phyloP scores from a whole-genome alignment of 177 flowering plant species.

The Vitis hybrid region DNA sequence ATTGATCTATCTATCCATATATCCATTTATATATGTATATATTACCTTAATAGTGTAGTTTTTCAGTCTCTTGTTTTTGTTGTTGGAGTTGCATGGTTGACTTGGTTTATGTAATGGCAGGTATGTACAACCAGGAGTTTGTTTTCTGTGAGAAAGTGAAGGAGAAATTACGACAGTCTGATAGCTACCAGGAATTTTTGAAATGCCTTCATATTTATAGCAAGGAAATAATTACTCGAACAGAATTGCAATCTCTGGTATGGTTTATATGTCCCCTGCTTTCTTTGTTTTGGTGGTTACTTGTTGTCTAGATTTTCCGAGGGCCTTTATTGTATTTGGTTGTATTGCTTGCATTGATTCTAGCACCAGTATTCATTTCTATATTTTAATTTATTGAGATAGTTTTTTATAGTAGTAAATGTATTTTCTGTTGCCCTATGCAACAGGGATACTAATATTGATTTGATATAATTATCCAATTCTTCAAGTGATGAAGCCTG shows the following conservation, averaged over 20 bases:
- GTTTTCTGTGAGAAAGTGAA: slow-evolving; percentile 79
- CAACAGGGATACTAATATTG: not conserved
- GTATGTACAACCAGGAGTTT: slow-evolving; percentile 50
- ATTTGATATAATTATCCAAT: not conserved
- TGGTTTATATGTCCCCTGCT: not conserved
- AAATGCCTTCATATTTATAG: slow-evolving; percentile 70
- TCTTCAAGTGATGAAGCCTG: not conserved
- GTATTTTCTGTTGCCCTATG: not conserved
- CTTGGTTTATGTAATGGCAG: slow-evolving; percentile 33
- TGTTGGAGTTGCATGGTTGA: slow-evolving; percentile 3
- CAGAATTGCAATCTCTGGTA: slow-evolving; percentile 75
- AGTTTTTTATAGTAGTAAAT: not conserved
- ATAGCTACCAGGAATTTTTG: slow-evolving; percentile 61
- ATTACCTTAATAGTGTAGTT: not conserved
- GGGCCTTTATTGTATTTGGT: too few species aligned
- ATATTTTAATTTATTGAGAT: too few species aligned
- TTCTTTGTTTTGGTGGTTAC: not conserved
- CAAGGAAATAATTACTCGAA: slow-evolving; percentile 58
- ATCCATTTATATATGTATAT: not conserved
- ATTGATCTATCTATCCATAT: too few species aligned
- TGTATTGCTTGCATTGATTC: too few species aligned
- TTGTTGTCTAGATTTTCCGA: too few species aligned
- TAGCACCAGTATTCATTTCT: too few species aligned
- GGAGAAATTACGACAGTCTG: slow-evolving; percentile 59
- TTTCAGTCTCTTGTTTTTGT: not conserved